Conservation (phyloP, 768 basidiomycete species). For the Russula brevipes region DNA sequence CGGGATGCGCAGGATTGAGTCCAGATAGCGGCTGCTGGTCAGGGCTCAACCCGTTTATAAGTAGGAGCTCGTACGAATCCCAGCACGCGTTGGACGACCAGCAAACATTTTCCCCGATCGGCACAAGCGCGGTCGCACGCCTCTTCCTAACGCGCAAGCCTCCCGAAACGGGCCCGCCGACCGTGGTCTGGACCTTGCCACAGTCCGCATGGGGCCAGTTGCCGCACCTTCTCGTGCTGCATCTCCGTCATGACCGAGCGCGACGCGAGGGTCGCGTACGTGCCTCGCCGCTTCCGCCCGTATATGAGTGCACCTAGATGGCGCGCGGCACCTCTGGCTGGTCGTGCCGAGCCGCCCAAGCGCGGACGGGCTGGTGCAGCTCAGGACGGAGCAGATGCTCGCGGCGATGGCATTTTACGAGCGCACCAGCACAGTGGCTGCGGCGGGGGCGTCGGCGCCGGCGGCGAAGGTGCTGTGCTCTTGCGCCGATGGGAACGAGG, state of each 20-base stretch:
- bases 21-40: background rate
- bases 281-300: background rate
- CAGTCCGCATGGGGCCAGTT: slow-evolving; percentile 13
- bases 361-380: background rate
- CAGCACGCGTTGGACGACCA: background rate
- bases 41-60: background rate
- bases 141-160: background rate
- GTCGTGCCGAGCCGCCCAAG: slow-evolving; percentile 2
- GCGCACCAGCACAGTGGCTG: background rate
- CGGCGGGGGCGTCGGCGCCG: background rate
- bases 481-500: slow-evolving; percentile 7
- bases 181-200: slow-evolving; percentile 1
- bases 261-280: background rate
- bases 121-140: background rate
- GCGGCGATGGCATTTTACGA: slow-evolving; percentile 5
- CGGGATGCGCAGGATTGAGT: background rate
- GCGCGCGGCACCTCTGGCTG: slow-evolving; percentile 12
- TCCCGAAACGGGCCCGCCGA: background rate
- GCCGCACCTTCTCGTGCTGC: slow-evolving; percentile 7
- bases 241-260: slow-evolving; percentile 12
- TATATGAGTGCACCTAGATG: slow-evolving; percentile 4
- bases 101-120: slow-evolving; percentile 7
- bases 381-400: slow-evolving; percentile 7
- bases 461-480: background rate
- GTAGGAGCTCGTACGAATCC: background rate